These are phyloP conservation scores for Rhexocercosporidium sp. DNA, from an alignment of 2,329 filamentous ascomycete species.

Conservation along the genomic window DNA sequence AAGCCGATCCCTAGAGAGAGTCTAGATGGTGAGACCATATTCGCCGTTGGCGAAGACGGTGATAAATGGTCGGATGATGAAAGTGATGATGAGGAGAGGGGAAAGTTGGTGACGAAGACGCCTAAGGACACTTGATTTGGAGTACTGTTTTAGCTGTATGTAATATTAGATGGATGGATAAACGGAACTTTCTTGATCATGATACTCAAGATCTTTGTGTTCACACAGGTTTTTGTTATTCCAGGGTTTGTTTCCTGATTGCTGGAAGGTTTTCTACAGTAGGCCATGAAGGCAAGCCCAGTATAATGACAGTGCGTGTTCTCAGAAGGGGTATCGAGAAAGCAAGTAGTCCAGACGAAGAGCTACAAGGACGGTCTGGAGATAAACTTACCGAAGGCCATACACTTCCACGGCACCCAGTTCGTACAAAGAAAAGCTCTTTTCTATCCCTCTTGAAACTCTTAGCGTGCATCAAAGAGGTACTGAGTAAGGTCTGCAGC, in stretches of 20 bases:
- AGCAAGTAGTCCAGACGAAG: background rate
- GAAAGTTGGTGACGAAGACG: slow-evolving; percentile 53
- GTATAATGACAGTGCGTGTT: background rate
- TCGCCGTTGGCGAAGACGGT: slow-evolving; percentile 84
- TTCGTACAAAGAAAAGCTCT: background rate
- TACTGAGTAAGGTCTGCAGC: too few relatives aligned
- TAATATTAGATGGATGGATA: slow-evolving; percentile 22
- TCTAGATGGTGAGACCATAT: slow-evolving; percentile 91
- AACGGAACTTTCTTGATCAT: slow-evolving; percentile 6
- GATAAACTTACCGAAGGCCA: too few relatives aligned
- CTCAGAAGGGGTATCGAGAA: background rate
- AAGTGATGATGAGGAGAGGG: slow-evolving; percentile 62
- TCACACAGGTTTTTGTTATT: background rate
- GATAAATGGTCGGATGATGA: slow-evolving; percentile 85
- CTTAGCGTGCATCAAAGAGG: too few relatives aligned
- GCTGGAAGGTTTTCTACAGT: slow-evolving; percentile 62
- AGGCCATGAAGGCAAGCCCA: slow-evolving; percentile 33
- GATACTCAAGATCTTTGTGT: background rate
- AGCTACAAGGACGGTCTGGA: too few relatives aligned
- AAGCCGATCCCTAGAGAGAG: slow-evolving; percentile 58
- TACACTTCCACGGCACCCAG: too few relatives aligned
- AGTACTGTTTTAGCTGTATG: slow-evolving; percentile 7
- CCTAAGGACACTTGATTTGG: slow-evolving; percentile 20
- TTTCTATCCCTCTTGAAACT: background rate
- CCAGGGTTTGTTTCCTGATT: too few relatives aligned